Evolutionary conservation across 371 early-diverging fungal genomes (phyloP).

Genomic region (Rhizopus sp.): DNA sequence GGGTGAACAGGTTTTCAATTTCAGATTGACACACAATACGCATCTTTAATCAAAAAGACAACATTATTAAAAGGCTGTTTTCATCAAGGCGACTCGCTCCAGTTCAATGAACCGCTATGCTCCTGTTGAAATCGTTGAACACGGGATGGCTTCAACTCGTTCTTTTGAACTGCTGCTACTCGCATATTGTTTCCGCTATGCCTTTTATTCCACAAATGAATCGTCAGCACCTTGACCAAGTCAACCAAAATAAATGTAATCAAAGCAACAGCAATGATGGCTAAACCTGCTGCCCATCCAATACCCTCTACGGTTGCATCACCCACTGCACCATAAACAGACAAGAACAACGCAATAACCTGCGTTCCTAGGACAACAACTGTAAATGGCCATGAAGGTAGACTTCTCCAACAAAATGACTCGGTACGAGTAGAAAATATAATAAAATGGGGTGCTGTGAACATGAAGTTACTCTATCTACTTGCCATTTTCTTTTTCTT

Average conservation of each 20-base stretch:
- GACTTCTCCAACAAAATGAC: constrained; percentile 83
- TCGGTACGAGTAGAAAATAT: constrained; percentile 92
- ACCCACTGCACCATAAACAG: constrained; percentile 69
- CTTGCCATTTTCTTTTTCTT: constrained; percentile 56
- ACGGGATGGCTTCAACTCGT: constrained; percentile 17
- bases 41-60: too few species aligned
- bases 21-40: too few species aligned
- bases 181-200: neutral
- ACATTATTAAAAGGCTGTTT: too few species aligned
- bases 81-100: constrained; percentile 1
- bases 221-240: constrained; percentile 76
- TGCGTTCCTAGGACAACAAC: constrained; percentile 87
- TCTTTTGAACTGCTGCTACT: neutral
- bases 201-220: constrained; percentile 64
- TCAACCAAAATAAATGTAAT: constrained; percentile 77
- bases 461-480: constrained; percentile 31
- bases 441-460: constrained; percentile 87
- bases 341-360: constrained; percentile 86
- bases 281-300: constrained; percentile 57
- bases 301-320: constrained; percentile 41
- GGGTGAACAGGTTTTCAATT: too few species aligned
- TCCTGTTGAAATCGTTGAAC: constrained; percentile 35
- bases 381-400: constrained; percentile 81
- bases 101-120: constrained; percentile 3
- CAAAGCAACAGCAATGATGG: constrained; percentile 65